Base-by-base conservation (phyloP, 441 rosid species). In the Mallotus japonicus region DNA sequence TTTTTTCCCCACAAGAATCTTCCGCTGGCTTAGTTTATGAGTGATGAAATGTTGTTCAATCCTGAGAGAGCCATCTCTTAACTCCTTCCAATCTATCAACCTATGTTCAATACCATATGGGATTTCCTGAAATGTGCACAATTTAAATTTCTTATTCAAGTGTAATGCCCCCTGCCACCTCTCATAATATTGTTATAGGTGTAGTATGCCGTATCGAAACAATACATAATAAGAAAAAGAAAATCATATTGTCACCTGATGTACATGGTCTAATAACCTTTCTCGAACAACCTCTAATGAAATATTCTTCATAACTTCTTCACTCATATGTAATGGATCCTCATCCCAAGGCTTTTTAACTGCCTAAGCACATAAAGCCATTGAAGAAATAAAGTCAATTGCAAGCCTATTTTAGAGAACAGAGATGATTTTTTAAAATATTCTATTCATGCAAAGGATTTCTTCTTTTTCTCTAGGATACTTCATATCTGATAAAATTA, bases 321-420 rank as follows among this genome's bases (percentile, higher is more conserved):
- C 96, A 68, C 90, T 91, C 96, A 92, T 90, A 32, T 84, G 74
- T 16, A 87, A 58, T 34, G 96, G 89, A 82, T 95, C 93, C 84
- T 90, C 99, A 82, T 89, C 97, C 98, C 98, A 92, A 62, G 93
- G 97, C 75, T 93, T 91, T 82, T 88, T 83, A 20, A 91, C 91
- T 78, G 97, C 98, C 91, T 95, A 87, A 62, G 68, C 40, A 80
- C 57, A 50, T 72, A 67, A 80, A 72, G 54, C 22, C 78, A 62
- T 73, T 62, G 59, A 65, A 65, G 70, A 79, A 69, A 69, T 72
- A 67, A 37, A 69, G 71, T 83, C 44, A 60, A 66, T 8, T 46
- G 64, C 53, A 67, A 46, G 69, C 70, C 75, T 69, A 28, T 24
- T 17, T 34, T 12, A n/a, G 44, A 61, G 37, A 20, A 73, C 5